Evolutionary conservation across 192 early-diverging fungal genomes (phyloP), one percentile per base, ranked within the genome.

Genomic region (Radiomyces spectabilis): DNA sequence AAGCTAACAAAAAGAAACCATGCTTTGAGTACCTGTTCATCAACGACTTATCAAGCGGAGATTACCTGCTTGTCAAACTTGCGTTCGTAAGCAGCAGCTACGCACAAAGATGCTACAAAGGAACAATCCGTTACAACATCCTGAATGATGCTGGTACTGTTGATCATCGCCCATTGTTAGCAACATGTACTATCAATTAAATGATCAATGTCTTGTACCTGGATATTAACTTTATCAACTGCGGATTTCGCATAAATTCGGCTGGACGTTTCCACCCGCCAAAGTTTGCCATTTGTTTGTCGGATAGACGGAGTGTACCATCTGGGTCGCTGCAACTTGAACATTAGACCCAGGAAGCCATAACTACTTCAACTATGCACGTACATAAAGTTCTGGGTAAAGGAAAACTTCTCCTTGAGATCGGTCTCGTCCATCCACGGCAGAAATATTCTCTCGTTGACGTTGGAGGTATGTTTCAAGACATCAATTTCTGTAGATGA

Each of bases 101-200:
- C 91, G 57, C 89, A 90, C 26, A 97, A 61, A 25, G 91, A 92
- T 4, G 94, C 91, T 4, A 97, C 94, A 69, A 97, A 94, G 9
- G 92, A 94, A 65, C 94, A 97, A 71, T 97, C 94, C 2, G 88
- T 92, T 1, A 96, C 94, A 13, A 90, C 82, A 61, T 96, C 92
- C 75, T 94, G 80, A 40, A 85, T 71, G 33, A 87, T 86, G 49
- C 74, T 82, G 1, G 64, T 65, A 59, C 83, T 81, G 6, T 39
- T 26, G 8, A 49, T 18, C 0, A 8, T 40, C 6, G 18, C 33
- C 7, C 30, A 37, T 22, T 15, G 5, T 46, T 4, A 40, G 10
- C 42, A 16, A 4, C 2, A 19, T 25, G 3, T 34, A 27, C 25
- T 8, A 35, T 8, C 33, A 35, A 35, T 35, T 5, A 13, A 35